A percentile compares a stretch with the other conserved stretches of the same genome.
These are phyloP conservation scores for Coemansia guatemalensis DNA, from an alignment of 192 early-diverging fungal genomes.

Conservation along the genomic window DNA sequence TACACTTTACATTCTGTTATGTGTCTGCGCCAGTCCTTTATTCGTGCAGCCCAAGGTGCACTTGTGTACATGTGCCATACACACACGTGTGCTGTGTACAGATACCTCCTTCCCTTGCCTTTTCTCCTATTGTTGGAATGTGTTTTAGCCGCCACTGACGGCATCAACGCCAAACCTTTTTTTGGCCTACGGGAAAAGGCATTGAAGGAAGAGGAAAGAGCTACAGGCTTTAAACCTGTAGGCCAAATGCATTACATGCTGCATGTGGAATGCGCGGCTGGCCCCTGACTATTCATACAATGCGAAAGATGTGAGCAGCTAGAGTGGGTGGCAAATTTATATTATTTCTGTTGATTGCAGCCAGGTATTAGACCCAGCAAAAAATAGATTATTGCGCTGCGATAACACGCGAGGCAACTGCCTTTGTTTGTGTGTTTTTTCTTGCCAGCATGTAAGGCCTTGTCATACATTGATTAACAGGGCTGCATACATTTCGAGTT, in stretches of 20 bases:
- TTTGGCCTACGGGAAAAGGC: not conserved
- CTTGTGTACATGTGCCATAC: not conserved
- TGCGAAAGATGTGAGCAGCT: not conserved
- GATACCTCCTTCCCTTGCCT: not conserved
- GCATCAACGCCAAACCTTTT: not conserved
- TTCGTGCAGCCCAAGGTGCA: slow-evolving; percentile 1
- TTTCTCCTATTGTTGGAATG: slow-evolving; percentile 1
- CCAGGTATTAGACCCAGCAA: not conserved
- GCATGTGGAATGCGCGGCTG: not conserved
- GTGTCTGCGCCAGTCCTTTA: not conserved
- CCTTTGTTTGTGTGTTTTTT: slow-evolving; percentile 5
- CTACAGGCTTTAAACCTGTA: not conserved
- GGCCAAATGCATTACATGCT: not conserved
- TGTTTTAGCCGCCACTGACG: slow-evolving; percentile 11
- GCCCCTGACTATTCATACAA: not conserved
- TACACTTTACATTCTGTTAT: not conserved
- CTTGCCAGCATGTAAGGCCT: slow-evolving; percentile 6
- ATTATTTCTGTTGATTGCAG: not conserved
- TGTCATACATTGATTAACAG: slow-evolving; percentile 8
- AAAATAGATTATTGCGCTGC: not conserved
- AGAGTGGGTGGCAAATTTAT: no score
- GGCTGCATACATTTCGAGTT: not conserved
- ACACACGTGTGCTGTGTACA: not conserved
- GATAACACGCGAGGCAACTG: not conserved
- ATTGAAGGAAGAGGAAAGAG: not conserved